phyloP scores from a whole-genome alignment of 257 asterid species.

The Marsdenia floribunda region DNA sequence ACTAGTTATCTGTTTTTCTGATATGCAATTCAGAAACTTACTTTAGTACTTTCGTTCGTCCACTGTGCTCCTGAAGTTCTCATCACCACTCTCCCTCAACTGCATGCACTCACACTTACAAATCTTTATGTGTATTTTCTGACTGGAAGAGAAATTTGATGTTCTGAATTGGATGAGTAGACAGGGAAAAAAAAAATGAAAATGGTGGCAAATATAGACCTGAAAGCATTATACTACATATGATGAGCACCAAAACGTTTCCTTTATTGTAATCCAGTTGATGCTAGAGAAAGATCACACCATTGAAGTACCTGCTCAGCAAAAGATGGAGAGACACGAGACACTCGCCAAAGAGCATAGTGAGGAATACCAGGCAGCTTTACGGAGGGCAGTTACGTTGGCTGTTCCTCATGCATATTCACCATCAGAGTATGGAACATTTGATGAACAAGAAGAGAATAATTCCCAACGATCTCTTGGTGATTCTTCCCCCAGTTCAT shows the following conservation, averaged over 20 bases:
- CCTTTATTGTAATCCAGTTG: conserved; percentile 30
- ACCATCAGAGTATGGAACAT: conserved; percentile 71
- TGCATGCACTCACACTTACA: background rate
- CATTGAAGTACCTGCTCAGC: conserved; percentile 53
- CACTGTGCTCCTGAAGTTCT: background rate
- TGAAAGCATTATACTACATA: background rate
- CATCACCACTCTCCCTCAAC: background rate
- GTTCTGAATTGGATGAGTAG: background rate
- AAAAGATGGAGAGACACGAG: conserved; percentile 73
- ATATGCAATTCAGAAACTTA: background rate
- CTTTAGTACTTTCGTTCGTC: background rate
- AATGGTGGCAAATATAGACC: no score
- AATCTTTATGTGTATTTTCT: background rate
- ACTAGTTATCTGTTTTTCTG: background rate
- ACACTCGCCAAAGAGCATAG: conserved; percentile 58
- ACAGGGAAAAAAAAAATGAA: no score
- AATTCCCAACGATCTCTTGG: conserved; percentile 20
- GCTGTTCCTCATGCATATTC: conserved; percentile 69
- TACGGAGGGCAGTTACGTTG: conserved; percentile 62
- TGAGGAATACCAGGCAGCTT: conserved; percentile 63
- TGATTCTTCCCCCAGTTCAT: conserved; percentile 49
- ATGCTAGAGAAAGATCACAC: conserved; percentile 49
- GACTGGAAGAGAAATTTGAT: background rate
- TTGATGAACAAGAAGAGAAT: conserved; percentile 34
- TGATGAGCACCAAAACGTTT: background rate